Percentiles rank a stretch among this genome's conserved stretches.
These are phyloP conservation scores for Aspergillus tanneri DNA, from an alignment of 2,329 filamentous ascomycete genomes.

Conservation along the genomic window DNA sequence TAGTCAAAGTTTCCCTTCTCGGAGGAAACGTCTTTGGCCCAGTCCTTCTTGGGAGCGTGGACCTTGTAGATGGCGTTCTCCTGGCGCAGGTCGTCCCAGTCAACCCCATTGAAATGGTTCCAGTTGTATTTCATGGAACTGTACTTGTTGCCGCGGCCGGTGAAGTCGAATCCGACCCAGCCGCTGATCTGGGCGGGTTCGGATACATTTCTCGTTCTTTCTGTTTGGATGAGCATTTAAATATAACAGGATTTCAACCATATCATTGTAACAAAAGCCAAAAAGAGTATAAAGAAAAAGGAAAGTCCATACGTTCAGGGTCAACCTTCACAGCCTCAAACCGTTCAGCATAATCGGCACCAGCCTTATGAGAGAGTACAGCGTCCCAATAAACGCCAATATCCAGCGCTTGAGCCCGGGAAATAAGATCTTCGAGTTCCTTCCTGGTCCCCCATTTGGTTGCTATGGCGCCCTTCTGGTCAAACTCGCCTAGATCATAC, in stretches of 20 bases:
- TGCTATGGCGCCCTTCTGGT: conserved; percentile 61
- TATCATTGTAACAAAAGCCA: too few species aligned
- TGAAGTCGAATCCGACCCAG: conserved; percentile 59
- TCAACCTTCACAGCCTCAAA: conserved; percentile 65
- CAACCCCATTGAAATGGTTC: conserved; percentile 67
- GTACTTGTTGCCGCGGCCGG: conserved; percentile 44
- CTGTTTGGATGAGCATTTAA: not conserved
- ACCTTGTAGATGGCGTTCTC: conserved; percentile 66
- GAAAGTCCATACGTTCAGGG: conserved; percentile 38
- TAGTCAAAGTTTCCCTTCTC: conserved; percentile 68
- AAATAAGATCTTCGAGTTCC: conserved; percentile 57
- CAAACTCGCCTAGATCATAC: conserved; percentile 69
- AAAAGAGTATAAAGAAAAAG: not conserved
- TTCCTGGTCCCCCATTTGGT: conserved; percentile 70
- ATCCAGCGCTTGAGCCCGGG: conserved; percentile 52
- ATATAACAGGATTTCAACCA: too few species aligned
- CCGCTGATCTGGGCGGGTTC: conserved; percentile 52
- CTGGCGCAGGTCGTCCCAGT: conserved; percentile 60
- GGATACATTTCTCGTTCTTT: conserved; percentile 12
- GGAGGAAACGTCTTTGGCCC: conserved; percentile 61
- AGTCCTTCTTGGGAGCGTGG: conserved; percentile 61
- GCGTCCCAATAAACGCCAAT: conserved; percentile 67
- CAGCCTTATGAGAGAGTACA: conserved; percentile 71
- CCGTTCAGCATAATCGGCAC: conserved; percentile 64
- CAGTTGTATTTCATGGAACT: conserved; percentile 63